Conservation (phyloP, 2,329 filamentous ascomycete species). For the Fusarium sp. region DNA sequence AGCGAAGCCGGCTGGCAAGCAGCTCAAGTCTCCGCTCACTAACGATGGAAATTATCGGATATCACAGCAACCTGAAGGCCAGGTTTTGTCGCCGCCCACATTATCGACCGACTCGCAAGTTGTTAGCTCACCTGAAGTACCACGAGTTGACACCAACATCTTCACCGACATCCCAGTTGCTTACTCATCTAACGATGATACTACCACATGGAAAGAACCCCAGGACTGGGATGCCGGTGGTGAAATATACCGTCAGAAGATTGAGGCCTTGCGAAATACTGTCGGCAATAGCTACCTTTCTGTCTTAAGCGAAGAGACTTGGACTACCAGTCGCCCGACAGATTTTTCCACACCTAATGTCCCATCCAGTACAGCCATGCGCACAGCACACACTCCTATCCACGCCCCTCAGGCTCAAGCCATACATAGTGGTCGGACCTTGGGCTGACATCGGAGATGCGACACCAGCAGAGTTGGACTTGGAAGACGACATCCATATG, state of each 20-base stretch:
- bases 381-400: slow-evolving; percentile 45
- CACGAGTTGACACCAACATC: slow-evolving; percentile 39
- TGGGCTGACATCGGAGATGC: slow-evolving; percentile 51
- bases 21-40: slow-evolving; percentile 32
- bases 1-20: slow-evolving; percentile 26
- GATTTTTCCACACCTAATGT: slow-evolving; percentile 38
- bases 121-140: slow-evolving; percentile 36
- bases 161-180: slow-evolving; percentile 30
- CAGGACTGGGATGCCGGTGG: slow-evolving; percentile 74
- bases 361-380: slow-evolving; percentile 42
- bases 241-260: slow-evolving; percentile 85
- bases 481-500: slow-evolving; percentile 42
- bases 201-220: slow-evolving; percentile 51
- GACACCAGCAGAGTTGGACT: slow-evolving; percentile 20
- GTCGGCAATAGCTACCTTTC: slow-evolving; percentile 89
- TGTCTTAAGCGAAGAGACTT: slow-evolving; percentile 81
- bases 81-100: slow-evolving; percentile 45
- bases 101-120: slow-evolving; percentile 46
- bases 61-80: slow-evolving; percentile 53
- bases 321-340: slow-evolving; percentile 50
- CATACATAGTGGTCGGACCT: slow-evolving; percentile 62
- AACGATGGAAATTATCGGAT: slow-evolving; percentile 55
- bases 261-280: slow-evolving; percentile 85
- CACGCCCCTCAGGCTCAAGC: slow-evolving; percentile 53
- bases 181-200: slow-evolving; percentile 23